Evolutionary conservation across 352 stramenopile species (phyloP).

Genomic region (Pythium plurisporium): DNA sequence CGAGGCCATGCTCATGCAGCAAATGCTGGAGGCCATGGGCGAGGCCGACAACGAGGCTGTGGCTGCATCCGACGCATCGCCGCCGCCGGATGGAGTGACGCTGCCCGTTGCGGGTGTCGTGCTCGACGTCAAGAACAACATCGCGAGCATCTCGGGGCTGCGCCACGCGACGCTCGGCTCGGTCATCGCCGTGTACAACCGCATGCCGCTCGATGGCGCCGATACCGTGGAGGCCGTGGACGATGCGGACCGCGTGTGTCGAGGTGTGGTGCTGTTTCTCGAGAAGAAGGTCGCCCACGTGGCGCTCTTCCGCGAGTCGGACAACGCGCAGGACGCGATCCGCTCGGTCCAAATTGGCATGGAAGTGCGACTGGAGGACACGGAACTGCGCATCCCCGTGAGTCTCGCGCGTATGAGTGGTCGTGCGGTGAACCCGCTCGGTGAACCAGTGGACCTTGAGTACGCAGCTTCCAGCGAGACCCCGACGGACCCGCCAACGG

Average conservation of each 20-base stretch:
- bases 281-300: conserved; percentile 39
- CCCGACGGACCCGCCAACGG: not conserved
- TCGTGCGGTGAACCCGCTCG: conserved; percentile 48
- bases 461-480: not conserved
- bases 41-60: conserved; percentile 28
- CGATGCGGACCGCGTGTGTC: conserved; percentile 13
- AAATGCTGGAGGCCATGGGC: conserved; percentile 67
- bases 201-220: conserved; percentile 1
- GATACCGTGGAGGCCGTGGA: not conserved
- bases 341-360: conserved; percentile 44
- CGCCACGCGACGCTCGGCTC: conserved; percentile 67
- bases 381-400: conserved; percentile 45
- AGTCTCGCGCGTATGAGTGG: conserved; percentile 42
- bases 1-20: conserved; percentile 56
- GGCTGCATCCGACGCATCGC: conserved; percentile 1
- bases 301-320: conserved; percentile 39
- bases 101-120: conserved; percentile 50
- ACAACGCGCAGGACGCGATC: conserved; percentile 21
- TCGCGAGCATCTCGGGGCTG: conserved; percentile 70
- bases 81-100: conserved; percentile 15
- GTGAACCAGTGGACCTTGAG: conserved; percentile 28
- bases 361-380: conserved; percentile 47
- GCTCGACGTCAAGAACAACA: conserved; percentile 64
- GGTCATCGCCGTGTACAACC: conserved; percentile 45
- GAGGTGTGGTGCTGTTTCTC: conserved; percentile 23